Base-by-base conservation (phyloP, 306 rosid genomes). In the Senna tora region DNA sequence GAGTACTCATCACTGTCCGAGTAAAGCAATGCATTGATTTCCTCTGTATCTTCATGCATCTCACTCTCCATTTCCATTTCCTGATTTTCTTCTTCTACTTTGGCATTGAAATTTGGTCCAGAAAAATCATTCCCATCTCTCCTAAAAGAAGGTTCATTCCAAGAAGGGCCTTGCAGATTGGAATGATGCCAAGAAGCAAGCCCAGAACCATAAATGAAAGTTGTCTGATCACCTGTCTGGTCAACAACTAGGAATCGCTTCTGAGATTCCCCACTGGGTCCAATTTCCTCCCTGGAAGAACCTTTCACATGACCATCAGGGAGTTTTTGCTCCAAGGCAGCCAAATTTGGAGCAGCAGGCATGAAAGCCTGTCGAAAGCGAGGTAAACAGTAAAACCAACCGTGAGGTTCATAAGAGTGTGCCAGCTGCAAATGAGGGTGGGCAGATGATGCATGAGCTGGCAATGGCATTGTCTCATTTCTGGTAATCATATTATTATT, bases 11-110 rank as follows among this genome's bases (percentile, higher is more conserved):
- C 89, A 19, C 91, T 84, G 13, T 93, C 97, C 0, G 99, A 95
- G 83, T 89, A 89, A 39, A 95, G 96, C 82, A 95, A 82, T 6
- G 99, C 99, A 72, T 95, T 81, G 43, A 95, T 90, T 73, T 95
- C 99, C 69, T 91, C 96, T 0, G 99, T 85, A 74, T 95, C 96
- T 71, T 92, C 97, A 8, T 76, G 97, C 94, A 94, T 89, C 86
- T 91, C 98, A 20, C 95, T 90, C 69, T 89, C 83, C 32, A 58
- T 73, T 16, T 75, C 92, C 8, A 36, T 73, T 54, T 61, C 87
- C 43, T 74, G 85, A 36, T 72, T 86, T 53, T 79, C 88, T 49
- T 72, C 79, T 49, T 72, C 79, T 15, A 62, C 82, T 66, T 86
- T 87, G 34, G 79, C 81, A 1, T 75, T 76, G 73, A 82, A 75